Base-by-base conservation (phyloP, 1,139 yeast species). In the Candida labiduridarum region DNA sequence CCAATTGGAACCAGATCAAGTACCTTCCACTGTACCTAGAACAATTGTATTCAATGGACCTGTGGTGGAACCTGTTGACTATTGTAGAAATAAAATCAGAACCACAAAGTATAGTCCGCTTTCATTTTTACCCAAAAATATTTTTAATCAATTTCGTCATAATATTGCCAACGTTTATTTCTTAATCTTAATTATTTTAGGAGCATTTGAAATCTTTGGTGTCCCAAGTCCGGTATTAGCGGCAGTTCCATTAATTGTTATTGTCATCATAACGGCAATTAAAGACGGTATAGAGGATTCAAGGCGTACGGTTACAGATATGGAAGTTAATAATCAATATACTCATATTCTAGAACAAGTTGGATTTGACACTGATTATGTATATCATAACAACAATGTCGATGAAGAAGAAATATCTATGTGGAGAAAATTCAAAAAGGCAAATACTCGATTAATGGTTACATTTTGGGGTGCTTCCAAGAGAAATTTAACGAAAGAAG, bases 11-110 rank as follows among this genome's bases (percentile, higher is more conserved):
- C 35, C 30, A 5, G 46, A 36, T 35, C 31, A 76, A 19, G 16
- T 8, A 14, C 22, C 34, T 14, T 14, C 43, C 10, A 60, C 62
- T 22, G 74, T 78, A 51, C 71, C 68, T 47, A 75, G 96, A 59
- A 66, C 80, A 4, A 71, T 89, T 30, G 90, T 81, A 54, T 80
- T 86, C 75, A 91, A 91, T 67, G 67, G 81, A 64, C 79, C 82
- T 1, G 71, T 92, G 47, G 30, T 19, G 7, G 30, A 22, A n/a
- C 96, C 97, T 0, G 73, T 72, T 3, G 82, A 84, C 29, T 82
- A 78, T 55, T 77, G 83, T 14, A 67, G 85, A 57, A 82, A 82
- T 62, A 82, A 82, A 60, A 78, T 82, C 51, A 72, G 85, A 65
- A 81, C 86, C 4, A 80, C 87, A 6, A 82, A 80, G 63, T 82